Conservation (phyloP, 2,329 filamentous ascomycete genomes). For the Emericellopsis atlantica region DNA sequence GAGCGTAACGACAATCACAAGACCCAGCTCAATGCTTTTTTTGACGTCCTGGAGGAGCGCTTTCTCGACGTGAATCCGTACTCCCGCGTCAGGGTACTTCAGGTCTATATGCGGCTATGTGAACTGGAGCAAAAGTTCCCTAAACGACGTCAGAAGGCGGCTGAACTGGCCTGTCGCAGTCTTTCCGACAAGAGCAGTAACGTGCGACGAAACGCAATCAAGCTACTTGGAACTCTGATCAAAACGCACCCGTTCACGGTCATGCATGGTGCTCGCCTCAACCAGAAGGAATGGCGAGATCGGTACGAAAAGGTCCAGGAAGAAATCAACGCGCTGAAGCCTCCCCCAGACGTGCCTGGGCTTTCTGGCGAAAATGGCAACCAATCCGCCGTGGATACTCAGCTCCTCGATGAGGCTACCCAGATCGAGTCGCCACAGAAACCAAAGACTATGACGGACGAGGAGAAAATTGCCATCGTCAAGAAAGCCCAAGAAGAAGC, state of each 20-base stretch:
- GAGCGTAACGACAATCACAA: constrained; percentile 89
- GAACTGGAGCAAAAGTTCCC: constrained; percentile 95
- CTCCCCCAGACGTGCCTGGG: constrained; percentile 56
- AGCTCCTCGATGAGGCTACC: constrained; percentile 79
- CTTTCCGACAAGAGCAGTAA: constrained; percentile 98
- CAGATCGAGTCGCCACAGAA: constrained; percentile 62
- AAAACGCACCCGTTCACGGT: constrained; percentile 90
- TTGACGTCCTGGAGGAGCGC: constrained; percentile 89
- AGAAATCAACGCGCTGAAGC: constrained; percentile 70
- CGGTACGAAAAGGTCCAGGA: constrained; percentile 72
- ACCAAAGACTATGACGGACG: constrained; percentile 57
- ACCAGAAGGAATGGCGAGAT: constrained; percentile 72
- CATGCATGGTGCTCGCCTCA: constrained; percentile 79
- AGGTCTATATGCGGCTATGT: constrained; percentile 85
- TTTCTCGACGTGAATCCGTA: constrained; percentile 97
- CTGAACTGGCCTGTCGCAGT: constrained; percentile 78
- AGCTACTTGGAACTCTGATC: constrained; percentile 75
- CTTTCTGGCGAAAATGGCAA: constrained; percentile 50
- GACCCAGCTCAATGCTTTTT: constrained; percentile 90
- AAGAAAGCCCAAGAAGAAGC: constrained; percentile 77
- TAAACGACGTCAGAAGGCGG: constrained; percentile 76
- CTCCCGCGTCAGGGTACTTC: constrained; percentile 80
- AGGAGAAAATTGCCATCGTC: constrained; percentile 60
- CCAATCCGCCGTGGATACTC: constrained; percentile 61
- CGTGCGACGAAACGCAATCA: constrained; percentile 88